Base-by-base conservation (phyloP, 805 yeast species). In the Barnettozyma populi region DNA sequence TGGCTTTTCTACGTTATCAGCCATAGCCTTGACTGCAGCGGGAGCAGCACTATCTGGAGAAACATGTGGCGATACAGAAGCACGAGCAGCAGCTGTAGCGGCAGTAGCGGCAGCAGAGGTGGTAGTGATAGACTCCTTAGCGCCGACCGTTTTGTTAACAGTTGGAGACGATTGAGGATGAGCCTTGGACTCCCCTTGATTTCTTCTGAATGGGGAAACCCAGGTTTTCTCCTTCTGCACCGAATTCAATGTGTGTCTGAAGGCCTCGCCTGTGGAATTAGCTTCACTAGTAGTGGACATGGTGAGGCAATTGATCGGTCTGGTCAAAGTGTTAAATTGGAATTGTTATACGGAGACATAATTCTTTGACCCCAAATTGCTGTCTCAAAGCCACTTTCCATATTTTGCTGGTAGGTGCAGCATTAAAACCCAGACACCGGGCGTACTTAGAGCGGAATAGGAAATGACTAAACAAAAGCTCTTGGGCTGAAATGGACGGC, bases 161-260 rank as follows among this genome's bases (percentile, higher is more conserved):
- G 10, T 19, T 23, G 16, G 29, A 20, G 41, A 20, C n/a, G 24
- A 21, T 7, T 5, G 20, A 13, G n/a, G 18, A 14, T 7, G 21
- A 5, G 24, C 16, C 41, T 23, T 37, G 18, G 29, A 11, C 18
- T 7, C 37, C 37, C 14, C 27, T 29, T 37, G 41, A 18, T n/a
- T 23, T 9, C 18, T 23, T 48, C 64, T 59, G 48, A 60, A 60
- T 10, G 64, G 64, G 8, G 64, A 60, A 16, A 59, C 58, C 64
- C 64, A 60, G 11, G 53, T 55, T 42, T 59, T 54, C 40, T 58
- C 54, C 16, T 56, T 55, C 40, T 54, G 54, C 20, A 53, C 57
- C 10, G 49, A 44, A 36, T 54, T 48, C 41, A 58, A 50, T 2
- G 59, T 54, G 44, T 47, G 43, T 35, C 61, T 57, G 46, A 58